Evolutionary conservation across 179 eudicot species (phyloP).

Genomic region (Beta corolliflora): DNA sequence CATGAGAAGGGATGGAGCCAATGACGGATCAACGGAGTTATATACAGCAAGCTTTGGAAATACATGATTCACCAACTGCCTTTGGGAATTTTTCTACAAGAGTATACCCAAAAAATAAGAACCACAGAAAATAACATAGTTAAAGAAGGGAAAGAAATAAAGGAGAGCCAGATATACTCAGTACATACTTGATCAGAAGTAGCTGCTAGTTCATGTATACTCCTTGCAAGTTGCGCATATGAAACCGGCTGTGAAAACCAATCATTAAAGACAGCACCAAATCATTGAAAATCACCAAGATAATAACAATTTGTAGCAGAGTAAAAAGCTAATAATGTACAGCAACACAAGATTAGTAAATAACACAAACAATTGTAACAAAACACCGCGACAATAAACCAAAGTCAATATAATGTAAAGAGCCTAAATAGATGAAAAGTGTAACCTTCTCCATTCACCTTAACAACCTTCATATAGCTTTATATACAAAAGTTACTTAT

Average conservation of each 20-base stretch:
- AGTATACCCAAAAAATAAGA: neutral
- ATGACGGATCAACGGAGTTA: conserved; percentile 96
- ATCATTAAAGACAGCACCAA: conserved; percentile 1
- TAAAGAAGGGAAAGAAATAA: neutral
- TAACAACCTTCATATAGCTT: neutral
- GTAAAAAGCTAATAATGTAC: neutral
- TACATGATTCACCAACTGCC: conserved; percentile 89
- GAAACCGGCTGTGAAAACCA: conserved; percentile 75
- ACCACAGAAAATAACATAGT: conserved; percentile 11
- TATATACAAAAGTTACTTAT: too few species aligned
- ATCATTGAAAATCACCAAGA: neutral
- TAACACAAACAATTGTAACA: neutral
- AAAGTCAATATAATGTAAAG: neutral
- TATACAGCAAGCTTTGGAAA: conserved; percentile 99
- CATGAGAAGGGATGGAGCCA: conserved; percentile 99
- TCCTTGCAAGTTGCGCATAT: conserved; percentile 98
- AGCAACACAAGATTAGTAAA: neutral
- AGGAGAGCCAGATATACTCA: neutral
- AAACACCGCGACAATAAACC: neutral
- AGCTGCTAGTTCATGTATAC: conserved; percentile 96
- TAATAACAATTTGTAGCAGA: neutral
- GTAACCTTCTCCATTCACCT: conserved; percentile 1
- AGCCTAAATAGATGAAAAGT: neutral
- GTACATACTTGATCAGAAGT: conserved; percentile 81
- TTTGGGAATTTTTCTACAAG: conserved; percentile 87